Evolutionary conservation across 148 eudicot species (phyloP).

Genomic region (Rhododendron simsii): DNA sequence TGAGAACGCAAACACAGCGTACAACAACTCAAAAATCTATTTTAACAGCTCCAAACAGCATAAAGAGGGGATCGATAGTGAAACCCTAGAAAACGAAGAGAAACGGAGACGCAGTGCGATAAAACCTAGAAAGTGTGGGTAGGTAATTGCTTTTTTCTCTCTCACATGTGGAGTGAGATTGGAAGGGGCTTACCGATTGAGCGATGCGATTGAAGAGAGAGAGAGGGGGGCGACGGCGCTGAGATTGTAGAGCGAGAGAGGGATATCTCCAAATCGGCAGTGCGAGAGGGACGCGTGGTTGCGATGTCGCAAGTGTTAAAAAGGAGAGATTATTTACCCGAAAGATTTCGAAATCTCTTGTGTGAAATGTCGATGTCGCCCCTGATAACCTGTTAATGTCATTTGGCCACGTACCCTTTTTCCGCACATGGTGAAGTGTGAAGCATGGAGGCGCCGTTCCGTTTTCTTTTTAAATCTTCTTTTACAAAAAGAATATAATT

Average conservation of each 20-base stretch:
- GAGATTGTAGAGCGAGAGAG: not conserved
- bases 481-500: no score
- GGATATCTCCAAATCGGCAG: not conserved
- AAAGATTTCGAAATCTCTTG: not conserved
- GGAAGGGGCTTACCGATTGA: slow-evolving; percentile 9
- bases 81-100: slow-evolving; percentile 12
- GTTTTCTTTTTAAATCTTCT: no score
- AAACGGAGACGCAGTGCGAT: not conserved
- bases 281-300: not conserved
- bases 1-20: not conserved
- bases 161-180: not conserved
- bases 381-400: not conserved
- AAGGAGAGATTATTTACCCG: not conserved
- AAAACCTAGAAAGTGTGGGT: slow-evolving; percentile 7
- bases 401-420: no score
- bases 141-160: not conserved
- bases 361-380: not conserved
- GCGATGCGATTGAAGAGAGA: not conserved
- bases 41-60: not conserved
- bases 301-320: not conserved
- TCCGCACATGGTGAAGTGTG: no score
- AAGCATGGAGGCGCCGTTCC: no score
- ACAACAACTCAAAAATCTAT: not conserved
- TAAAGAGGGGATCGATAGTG: not conserved
- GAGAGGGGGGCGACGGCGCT: not conserved